Conservation (phyloP, 2,329 filamentous ascomycete species). For the Cercospora beticola region DNA sequence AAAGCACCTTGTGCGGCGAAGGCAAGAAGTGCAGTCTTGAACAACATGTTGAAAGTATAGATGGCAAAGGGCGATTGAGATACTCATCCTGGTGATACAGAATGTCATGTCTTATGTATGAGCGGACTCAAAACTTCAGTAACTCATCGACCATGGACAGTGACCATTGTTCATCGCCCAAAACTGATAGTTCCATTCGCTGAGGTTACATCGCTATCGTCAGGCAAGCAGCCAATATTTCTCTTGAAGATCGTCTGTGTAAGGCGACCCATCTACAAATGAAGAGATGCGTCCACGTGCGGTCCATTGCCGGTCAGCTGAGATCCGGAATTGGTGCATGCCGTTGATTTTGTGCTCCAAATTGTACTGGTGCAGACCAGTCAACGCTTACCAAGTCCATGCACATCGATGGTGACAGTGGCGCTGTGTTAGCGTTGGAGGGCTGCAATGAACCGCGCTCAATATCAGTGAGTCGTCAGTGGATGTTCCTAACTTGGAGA, state of each 20-base stretch:
- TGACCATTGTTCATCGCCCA: not conserved
- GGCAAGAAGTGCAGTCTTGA: not conserved
- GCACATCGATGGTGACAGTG: not conserved
- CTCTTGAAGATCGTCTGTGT: not conserved
- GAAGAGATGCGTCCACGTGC: not conserved
- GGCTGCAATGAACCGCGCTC: not conserved
- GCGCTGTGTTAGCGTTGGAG: not conserved
- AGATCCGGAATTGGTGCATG: not conserved
- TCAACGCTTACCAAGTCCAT: not conserved
- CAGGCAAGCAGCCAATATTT: not conserved
- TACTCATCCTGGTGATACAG: not conserved
- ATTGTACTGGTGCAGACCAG: not conserved
- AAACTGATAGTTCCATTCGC: not conserved
- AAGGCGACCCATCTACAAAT: not conserved
- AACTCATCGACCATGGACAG: not conserved
- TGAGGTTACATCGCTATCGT: not conserved
- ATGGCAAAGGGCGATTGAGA: not conserved
- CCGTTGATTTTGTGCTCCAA: not conserved
- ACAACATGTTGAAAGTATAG: not conserved
- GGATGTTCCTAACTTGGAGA: no score
- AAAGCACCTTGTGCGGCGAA: not conserved
- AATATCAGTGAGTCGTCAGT: not conserved
- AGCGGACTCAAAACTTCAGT: not conserved
- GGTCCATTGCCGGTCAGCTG: not conserved
- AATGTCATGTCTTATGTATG: not conserved